Conservation (phyloP, 495 filamentous ascomycete genomes). For the Penicillium odoratum region DNA sequence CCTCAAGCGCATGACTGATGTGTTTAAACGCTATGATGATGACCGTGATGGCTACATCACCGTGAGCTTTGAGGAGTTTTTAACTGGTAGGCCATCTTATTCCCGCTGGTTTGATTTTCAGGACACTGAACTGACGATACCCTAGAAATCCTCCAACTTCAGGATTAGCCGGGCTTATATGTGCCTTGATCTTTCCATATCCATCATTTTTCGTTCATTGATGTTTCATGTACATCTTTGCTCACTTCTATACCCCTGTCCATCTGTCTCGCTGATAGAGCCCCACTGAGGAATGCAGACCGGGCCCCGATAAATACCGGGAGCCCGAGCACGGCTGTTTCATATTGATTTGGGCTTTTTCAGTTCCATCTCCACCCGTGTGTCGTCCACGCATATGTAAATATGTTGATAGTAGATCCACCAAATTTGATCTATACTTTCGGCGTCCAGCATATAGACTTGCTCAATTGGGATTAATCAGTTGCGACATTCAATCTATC, state of each 20-base stretch:
- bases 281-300: background rate
- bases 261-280: background rate
- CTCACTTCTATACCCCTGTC: background rate
- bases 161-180: background rate
- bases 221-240: background rate
- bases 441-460: background rate
- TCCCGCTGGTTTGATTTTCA: background rate
- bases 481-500: background rate
- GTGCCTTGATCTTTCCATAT: background rate
- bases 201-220: background rate
- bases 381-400: background rate
- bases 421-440: background rate
- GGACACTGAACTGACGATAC: slow-evolving; percentile 2
- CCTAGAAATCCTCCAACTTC: slow-evolving; percentile 37
- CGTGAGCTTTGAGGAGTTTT: slow-evolving; percentile 77
- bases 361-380: background rate
- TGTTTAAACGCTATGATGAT: slow-evolving; percentile 98
- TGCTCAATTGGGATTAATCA: background rate
- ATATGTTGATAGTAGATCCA: background rate
- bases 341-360: background rate
- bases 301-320: background rate
- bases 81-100: slow-evolving; percentile 54
- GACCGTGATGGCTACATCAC: slow-evolving; percentile 93
- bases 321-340: background rate
- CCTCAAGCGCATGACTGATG: slow-evolving; percentile 97